Evolutionary conservation across 2,329 filamentous ascomycete genomes (phyloP).

Genomic region (Xenosphaeropsis pyriputrescens): DNA sequence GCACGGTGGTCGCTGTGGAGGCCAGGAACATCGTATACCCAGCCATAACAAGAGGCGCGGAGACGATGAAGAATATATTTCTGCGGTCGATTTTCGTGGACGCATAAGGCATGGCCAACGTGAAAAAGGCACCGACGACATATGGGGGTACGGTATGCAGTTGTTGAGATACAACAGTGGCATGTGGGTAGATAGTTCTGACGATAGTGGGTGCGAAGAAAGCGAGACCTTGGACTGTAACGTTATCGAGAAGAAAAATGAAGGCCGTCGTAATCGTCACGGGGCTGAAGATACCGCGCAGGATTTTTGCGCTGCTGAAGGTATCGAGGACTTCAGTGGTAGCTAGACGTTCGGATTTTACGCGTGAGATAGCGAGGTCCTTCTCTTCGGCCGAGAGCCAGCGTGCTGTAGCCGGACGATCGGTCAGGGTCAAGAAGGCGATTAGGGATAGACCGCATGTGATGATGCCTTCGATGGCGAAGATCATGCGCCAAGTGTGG

Average conservation of each 20-base stretch:
- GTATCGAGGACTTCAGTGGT: constrained; percentile 48
- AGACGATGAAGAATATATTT: constrained; percentile 42
- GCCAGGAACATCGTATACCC: constrained; percentile 61
- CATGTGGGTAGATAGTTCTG: constrained; percentile 46
- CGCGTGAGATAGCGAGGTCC: constrained; percentile 46
- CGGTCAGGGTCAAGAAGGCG: constrained; percentile 49
- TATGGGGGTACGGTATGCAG: constrained; percentile 60
- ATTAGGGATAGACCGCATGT: constrained; percentile 41
- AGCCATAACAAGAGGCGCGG: constrained; percentile 48
- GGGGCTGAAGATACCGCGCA: constrained; percentile 48
- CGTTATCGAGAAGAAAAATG: constrained; percentile 27
- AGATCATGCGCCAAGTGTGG: constrained; percentile 53
- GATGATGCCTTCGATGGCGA: constrained; percentile 56
- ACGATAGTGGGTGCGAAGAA: constrained; percentile 64
- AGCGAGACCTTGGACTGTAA: constrained; percentile 53
- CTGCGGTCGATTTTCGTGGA: constrained; percentile 46
- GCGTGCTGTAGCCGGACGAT: constrained; percentile 50
- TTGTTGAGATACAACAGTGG: constrained; percentile 45
- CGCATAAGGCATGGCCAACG: constrained; percentile 42
- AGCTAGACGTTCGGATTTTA: constrained; percentile 53
- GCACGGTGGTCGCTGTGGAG: constrained; percentile 30
- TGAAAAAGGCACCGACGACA: constrained; percentile 53
- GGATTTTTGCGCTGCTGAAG: constrained; percentile 41
- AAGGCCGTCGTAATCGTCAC: constrained; percentile 39
- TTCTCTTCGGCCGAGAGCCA: constrained; percentile 56